Evolutionary conservation across 2,329 filamentous ascomycete genomes (phyloP).

Genomic region (Microdochium trichocladiopsis): DNA sequence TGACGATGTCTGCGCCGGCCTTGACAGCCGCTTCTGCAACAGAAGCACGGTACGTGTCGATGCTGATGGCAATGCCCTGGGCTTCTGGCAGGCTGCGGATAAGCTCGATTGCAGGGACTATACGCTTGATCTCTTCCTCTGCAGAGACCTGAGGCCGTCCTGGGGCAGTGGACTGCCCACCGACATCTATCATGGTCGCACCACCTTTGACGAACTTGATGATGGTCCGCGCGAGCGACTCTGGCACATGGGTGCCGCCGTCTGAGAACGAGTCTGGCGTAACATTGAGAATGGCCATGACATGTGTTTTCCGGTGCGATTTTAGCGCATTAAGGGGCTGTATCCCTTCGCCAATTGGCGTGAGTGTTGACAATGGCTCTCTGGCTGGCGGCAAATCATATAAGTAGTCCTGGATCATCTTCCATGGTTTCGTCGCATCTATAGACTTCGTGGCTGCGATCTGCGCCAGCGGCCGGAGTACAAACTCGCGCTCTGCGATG

Average conservation of each 20-base stretch:
- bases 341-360: conserved; percentile 41
- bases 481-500: conserved; percentile 89
- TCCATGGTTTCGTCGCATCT: conserved; percentile 49
- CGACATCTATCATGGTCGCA: conserved; percentile 82
- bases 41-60: conserved; percentile 85
- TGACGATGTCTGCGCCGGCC: conserved; percentile 86
- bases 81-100: conserved; percentile 63
- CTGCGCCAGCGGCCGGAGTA: conserved; percentile 80
- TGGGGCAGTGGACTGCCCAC: conserved; percentile 88
- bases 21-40: conserved; percentile 72
- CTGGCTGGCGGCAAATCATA: conserved; percentile 45
- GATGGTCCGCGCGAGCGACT: conserved; percentile 52
- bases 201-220: conserved; percentile 57
- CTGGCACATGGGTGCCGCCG: conserved; percentile 57
- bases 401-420: conserved; percentile 52
- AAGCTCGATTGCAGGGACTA: conserved; percentile 70
- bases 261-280: conserved; percentile 98
- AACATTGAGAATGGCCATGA: conserved; percentile 94
- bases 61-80: conserved; percentile 62
- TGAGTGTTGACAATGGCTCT: conserved; percentile 50
- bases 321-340: conserved; percentile 52
- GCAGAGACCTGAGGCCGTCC: conserved; percentile 60
- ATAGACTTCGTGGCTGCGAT: conserved; percentile 49
- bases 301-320: conserved; percentile 55
- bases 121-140: conserved; percentile 68